Evolutionary conservation across 2,329 filamentous ascomycete species (phyloP).

Genomic region (Aspergillus arachidicola): DNA sequence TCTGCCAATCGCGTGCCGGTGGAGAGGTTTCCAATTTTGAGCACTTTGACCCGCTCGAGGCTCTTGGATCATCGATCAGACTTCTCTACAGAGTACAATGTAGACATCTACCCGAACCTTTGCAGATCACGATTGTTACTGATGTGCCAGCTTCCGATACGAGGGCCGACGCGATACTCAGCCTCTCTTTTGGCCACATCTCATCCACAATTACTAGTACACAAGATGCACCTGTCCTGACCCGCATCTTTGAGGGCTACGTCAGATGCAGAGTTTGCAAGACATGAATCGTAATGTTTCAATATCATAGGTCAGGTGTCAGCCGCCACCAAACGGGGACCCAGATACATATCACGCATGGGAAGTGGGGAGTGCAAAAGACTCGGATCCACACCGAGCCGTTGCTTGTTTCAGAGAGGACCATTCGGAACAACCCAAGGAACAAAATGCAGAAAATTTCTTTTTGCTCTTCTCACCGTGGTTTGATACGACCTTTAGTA

Average conservation of each 20-base stretch:
- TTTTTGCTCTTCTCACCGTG: background rate
- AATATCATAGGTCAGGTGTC: background rate
- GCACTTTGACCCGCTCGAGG: background rate
- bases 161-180: background rate
- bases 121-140: background rate
- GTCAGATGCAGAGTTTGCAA: background rate
- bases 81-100: background rate
- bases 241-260: background rate
- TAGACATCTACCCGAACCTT: background rate
- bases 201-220: background rate
- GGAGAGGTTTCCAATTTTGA: background rate
- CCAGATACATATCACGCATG: background rate
- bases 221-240: background rate
- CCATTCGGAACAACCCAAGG: background rate
- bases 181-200: background rate
- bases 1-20: background rate
- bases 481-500: background rate
- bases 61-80: background rate
- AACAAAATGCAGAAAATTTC: background rate
- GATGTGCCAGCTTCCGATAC: background rate
- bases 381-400: background rate
- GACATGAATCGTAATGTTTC: background rate
- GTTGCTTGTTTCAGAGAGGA: background rate
- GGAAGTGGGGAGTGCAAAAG: background rate
- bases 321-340: background rate